Percentiles rank a stretch among this genome's conserved stretches.
These are phyloP conservation scores for Peniophora sp. DNA, from an alignment of 1,284 basidiomycete species.

Conservation along the genomic window DNA sequence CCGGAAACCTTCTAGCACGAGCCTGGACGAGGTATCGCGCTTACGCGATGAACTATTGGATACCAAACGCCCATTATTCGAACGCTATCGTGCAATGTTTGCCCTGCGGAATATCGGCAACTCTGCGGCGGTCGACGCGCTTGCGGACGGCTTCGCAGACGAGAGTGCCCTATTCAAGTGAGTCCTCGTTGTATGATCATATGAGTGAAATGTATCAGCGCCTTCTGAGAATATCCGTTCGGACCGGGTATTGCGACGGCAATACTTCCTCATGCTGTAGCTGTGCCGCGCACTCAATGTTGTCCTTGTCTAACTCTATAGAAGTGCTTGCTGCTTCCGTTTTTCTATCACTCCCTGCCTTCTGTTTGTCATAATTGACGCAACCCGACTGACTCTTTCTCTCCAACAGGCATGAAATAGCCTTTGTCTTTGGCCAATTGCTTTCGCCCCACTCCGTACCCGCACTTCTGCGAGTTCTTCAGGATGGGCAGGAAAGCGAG, in stretches of 20 bases:
- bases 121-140: conserved; percentile 76
- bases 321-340: neutral
- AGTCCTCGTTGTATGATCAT: conserved; percentile 16
- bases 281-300: neutral
- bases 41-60: conserved; percentile 68
- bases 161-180: conserved; percentile 89
- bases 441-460: conserved; percentile 87
- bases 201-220: too few relatives aligned
- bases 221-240: too few relatives aligned
- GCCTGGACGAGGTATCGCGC: conserved; percentile 40
- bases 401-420: conserved; percentile 80
- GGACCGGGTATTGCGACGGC: too few relatives aligned
- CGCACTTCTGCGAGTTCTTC: conserved; percentile 72
- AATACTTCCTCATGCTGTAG: too few relatives aligned
- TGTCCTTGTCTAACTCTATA: too few relatives aligned
- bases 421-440: conserved; percentile 97
- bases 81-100: conserved; percentile 98
- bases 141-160: conserved; percentile 85
- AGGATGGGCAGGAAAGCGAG: conserved; percentile 72
- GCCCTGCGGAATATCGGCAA: conserved; percentile 88
- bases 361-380: neutral
- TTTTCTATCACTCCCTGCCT: neutral
- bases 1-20: conserved; percentile 39
- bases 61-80: conserved; percentile 70
- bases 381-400: neutral